phyloP scores from a whole-genome alignment of 148 eudicot species.

The Amaranthus palmeri region DNA sequence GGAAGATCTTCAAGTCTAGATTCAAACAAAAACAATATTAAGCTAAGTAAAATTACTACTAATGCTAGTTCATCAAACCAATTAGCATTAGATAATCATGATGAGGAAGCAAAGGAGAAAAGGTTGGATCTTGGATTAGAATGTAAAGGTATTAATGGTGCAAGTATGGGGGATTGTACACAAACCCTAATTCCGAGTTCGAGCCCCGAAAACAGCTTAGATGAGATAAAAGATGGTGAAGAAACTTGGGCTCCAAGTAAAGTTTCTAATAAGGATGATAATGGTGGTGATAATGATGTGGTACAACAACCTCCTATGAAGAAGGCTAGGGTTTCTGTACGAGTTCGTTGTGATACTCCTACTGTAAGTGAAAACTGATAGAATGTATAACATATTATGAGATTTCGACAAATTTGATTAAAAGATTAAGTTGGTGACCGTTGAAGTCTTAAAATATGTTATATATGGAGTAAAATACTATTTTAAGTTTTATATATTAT shows the following conservation, averaged over 20 bases:
- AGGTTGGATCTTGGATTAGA: conserved; percentile 54
- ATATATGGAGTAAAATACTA: too few species aligned
- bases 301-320: conserved; percentile 62
- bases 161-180: conserved; percentile 1
- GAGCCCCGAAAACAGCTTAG: conserved; percentile 45
- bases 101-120: conserved; percentile 18
- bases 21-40: conserved; percentile 15
- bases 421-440: neutral
- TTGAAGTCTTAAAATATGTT: too few species aligned
- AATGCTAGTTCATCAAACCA: neutral
- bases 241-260: neutral
- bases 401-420: neutral
- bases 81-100: neutral
- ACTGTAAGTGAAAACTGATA: conserved; percentile 43
- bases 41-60: neutral
- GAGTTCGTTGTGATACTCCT: conserved; percentile 84
- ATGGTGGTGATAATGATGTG: conserved; percentile 53
- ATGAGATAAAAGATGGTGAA: conserved; percentile 39
- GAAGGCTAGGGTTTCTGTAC: conserved; percentile 83
- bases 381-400: neutral
- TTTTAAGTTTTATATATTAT: too few species aligned
- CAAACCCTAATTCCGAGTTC: conserved; percentile 17
- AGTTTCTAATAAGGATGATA: conserved; percentile 16
- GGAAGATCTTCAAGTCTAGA: conserved; percentile 53
- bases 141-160: conserved; percentile 30